Base-by-base conservation (phyloP, 106 monocot genomes). In the Dendrobium nobile region DNA sequence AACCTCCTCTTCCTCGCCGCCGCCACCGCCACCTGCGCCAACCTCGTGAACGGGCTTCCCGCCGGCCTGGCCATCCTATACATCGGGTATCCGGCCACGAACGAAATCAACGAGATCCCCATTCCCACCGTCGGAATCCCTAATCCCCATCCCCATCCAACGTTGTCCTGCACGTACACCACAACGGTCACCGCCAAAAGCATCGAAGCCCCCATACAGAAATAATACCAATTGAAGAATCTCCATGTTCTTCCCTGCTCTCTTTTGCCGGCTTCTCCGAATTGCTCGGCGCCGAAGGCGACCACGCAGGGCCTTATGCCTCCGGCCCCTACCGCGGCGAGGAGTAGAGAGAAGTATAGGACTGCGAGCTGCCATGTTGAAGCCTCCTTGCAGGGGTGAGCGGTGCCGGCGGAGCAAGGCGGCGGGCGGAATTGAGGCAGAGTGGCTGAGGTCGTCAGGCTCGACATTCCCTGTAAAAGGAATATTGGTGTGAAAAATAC, bases 191-290 rank as follows among this genome's bases (percentile, higher is more conserved):
- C 92, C 6, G 92, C 87, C 20, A 90, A 24, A 55, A 92, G 75
- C 22, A 87, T 90, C n/a, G 87, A 82, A 31, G 75, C 77, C 7
- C 89, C 89, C 86, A 90, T 92, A 78, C 83, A 81, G 80, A 90
- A 90, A 79, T 90, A 92, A 77, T 88, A 92, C 92, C 92, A 92
- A 82, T 92, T 92, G 84, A 92, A 92, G 86, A 88, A 92, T 44
- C 79, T 86, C 89, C 88, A 89, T 17, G 87, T 90, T 70, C 67
- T 78, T 5, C 83, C 82, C 48, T 59, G 81, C 79, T 86, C 84
- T 44, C 75, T 85, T 2, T 89, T 82, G 67, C 87, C 47, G 40
- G 87, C 77, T 70, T 89, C 89, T 47, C 86, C 88, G 67, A 92
- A 92, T 78, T 92, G 92, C 75, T 92, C 92, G 0, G 92, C 92